phyloP scores from a whole-genome alignment of 345 rosid species.

The Passiflora organensis region DNA sequence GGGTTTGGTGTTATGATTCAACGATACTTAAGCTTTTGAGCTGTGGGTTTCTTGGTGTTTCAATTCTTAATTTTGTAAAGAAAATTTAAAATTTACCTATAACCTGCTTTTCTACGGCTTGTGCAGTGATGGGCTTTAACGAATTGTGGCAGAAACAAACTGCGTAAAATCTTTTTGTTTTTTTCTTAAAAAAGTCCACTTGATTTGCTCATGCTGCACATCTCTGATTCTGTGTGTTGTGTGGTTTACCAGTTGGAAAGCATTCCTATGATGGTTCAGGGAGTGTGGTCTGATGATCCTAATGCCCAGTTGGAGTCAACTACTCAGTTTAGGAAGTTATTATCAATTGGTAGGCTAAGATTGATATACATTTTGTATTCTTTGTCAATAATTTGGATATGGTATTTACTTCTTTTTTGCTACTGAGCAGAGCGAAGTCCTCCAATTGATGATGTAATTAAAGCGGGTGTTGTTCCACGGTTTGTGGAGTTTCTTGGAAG shows the following conservation, averaged over 20 bases:
- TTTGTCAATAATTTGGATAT: background rate
- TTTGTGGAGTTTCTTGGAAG: conserved; percentile 36
- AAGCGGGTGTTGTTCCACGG: conserved; percentile 36
- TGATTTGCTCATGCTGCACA: background rate
- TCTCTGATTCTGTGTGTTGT: background rate
- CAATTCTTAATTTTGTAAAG: no score
- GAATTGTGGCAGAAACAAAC: background rate
- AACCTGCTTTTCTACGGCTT: no score
- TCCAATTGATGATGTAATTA: conserved; percentile 39
- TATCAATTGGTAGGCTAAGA: conserved; percentile 20
- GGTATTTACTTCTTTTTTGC: background rate
- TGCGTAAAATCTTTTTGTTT: no score
- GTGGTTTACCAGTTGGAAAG: conserved; percentile 19
- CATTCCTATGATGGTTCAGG: conserved; percentile 24
- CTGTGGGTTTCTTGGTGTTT: no score
- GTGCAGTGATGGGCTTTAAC: background rate
- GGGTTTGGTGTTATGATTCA: no score
- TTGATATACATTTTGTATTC: background rate
- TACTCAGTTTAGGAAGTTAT: conserved; percentile 26
- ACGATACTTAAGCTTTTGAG: no score
- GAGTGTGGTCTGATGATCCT: conserved; percentile 26
- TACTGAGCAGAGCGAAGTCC: conserved; percentile 33
- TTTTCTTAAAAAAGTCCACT: no score
- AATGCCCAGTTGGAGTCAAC: conserved; percentile 20
- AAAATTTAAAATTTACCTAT: no score